phyloP scores from a whole-genome alignment of 148 eudicot species.

The Selenicereus undatus region DNA sequence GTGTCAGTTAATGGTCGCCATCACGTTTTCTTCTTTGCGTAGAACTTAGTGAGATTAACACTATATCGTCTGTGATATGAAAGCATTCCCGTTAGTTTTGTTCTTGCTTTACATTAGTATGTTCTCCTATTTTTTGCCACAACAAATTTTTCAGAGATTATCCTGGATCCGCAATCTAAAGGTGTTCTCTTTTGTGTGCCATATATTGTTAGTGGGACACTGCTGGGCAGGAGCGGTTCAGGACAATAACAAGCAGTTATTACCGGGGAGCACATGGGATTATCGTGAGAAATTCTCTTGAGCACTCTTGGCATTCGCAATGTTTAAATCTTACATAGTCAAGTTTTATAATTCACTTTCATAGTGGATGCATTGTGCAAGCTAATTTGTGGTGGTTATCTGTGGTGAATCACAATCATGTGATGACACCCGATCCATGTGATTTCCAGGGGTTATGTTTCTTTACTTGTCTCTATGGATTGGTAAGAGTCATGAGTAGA shows the following conservation, averaged over 20 bases:
- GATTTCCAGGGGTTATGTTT: too few relatives aligned
- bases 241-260: constrained; percentile 97
- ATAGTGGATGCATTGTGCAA: too few relatives aligned
- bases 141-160: not conserved
- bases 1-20: not conserved
- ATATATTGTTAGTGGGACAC: constrained; percentile 74
- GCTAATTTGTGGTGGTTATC: too few relatives aligned
- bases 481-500: too few relatives aligned
- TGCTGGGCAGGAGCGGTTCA: constrained; percentile 96
- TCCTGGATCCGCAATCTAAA: not conserved
- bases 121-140: not conserved
- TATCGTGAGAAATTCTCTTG: constrained; percentile 52
- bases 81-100: not conserved
- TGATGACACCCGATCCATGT: too few relatives aligned
- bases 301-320: not conserved
- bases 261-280: constrained; percentile 98
- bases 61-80: not conserved
- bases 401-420: too few relatives aligned
- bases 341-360: not conserved
- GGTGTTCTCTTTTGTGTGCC: constrained; percentile 19
- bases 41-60: not conserved
- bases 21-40: not conserved
- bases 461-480: too few relatives aligned
- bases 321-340: not conserved
- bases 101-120: not conserved